Evolutionary conservation across 2,329 filamentous ascomycete genomes (phyloP).

Genomic region (Botrytis medusae): DNA sequence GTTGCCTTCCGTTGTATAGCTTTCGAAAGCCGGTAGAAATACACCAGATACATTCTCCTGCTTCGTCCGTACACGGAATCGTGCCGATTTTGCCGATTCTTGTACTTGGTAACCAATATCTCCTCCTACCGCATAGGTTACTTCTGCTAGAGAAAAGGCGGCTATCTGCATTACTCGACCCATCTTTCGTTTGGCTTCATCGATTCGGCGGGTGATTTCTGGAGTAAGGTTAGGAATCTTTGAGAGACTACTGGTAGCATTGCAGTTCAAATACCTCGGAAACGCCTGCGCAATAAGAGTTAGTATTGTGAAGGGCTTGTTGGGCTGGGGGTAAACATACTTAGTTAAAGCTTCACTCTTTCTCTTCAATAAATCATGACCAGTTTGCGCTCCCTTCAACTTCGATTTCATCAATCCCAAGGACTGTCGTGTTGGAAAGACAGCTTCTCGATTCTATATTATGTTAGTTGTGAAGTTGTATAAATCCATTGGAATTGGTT

Average conservation of each 20-base stretch:
- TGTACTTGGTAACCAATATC: slow-evolving; percentile 97
- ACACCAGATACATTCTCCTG: slow-evolving; percentile 99
- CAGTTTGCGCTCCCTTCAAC: slow-evolving; percentile 88
- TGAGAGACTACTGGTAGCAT: background rate
- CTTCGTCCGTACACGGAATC: slow-evolving; percentile 89
- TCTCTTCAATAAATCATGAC: slow-evolving; percentile 91
- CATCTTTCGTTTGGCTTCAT: slow-evolving; percentile 99
- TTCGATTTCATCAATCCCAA: slow-evolving; percentile 97
- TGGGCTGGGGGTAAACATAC: slow-evolving; percentile 50
- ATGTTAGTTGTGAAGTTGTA: slow-evolving; percentile 25
- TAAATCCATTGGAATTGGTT: slow-evolving; percentile 22
- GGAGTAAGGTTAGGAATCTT: slow-evolving; percentile 26
- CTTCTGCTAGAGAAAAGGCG: slow-evolving; percentile 94
- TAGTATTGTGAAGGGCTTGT: slow-evolving; percentile 24
- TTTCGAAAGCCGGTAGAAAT: slow-evolving; percentile 89
- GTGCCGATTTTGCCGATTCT: slow-evolving; percentile 88
- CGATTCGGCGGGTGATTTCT: slow-evolving; percentile 96
- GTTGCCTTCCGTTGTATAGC: slow-evolving; percentile 81
- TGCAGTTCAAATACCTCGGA: slow-evolving; percentile 65
- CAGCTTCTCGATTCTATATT: slow-evolving; percentile 82
- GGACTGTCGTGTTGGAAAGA: slow-evolving; percentile 97
- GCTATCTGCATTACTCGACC: slow-evolving; percentile 98
- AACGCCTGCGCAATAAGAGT: slow-evolving; percentile 60
- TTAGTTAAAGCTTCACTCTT: slow-evolving; percentile 99
- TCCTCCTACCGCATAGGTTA: slow-evolving; percentile 93